A percentile compares a stretch with the other conserved stretches of the same genome.
Conservation (phyloP, 495 filamentous ascomycete species). For the Podospora comata region DNA sequence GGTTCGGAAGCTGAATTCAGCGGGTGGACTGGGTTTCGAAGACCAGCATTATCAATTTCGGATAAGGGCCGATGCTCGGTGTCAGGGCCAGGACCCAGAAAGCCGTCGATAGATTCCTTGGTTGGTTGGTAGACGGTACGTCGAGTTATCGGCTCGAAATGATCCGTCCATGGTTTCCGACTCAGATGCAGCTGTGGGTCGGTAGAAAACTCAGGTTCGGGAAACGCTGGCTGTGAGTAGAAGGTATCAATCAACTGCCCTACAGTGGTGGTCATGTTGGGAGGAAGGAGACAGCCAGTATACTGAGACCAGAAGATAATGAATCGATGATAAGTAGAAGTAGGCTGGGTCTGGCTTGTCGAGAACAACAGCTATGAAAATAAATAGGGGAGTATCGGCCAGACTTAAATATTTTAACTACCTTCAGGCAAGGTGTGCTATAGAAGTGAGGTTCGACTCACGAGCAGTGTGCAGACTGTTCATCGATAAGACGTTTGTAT, state of each 20-base stretch:
- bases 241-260: constrained; percentile 6
- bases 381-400: background rate
- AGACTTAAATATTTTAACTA: background rate
- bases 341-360: too few relatives aligned
- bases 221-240: background rate
- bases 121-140: constrained; percentile 6
- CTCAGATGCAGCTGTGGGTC: constrained; percentile 4
- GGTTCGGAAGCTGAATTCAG: constrained; percentile 1
- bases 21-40: constrained; percentile 8
- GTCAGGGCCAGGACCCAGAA: constrained; percentile 10
- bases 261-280: constrained; percentile 10
- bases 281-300: background rate
- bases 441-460: background rate
- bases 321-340: too few relatives aligned
- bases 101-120: constrained; percentile 12
- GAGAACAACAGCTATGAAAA: too few relatives aligned
- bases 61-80: constrained; percentile 1
- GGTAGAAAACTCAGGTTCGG: background rate
- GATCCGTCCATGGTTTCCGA: constrained; percentile 11
- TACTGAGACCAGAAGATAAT: constrained; percentile 3
- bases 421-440: constrained; percentile 1
- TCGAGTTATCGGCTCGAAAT: constrained; percentile 4
- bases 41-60: constrained; percentile 7
- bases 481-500: too few relatives aligned
- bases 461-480: too few relatives aligned